Evolutionary conservation across 257 asterid species (phyloP), one percentile per base, ranked within the genome.

Genomic region (Ilex aquifolium): DNA sequence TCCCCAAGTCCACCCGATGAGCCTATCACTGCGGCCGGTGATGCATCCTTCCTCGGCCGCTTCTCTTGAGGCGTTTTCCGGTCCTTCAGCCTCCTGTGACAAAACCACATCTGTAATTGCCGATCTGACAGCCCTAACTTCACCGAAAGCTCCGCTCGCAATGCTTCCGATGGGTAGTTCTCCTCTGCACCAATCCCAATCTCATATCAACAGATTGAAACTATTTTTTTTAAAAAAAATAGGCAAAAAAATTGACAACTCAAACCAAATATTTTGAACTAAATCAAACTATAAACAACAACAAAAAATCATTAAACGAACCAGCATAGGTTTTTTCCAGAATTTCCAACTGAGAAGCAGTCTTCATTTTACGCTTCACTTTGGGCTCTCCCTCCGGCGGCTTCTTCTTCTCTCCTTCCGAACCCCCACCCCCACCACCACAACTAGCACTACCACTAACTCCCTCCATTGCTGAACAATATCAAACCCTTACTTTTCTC

Each of bases 91-190:
- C 98, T 84, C 75, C 96, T 72, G 61, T 88, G 98, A 76, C 98
- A 86, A 73, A 91, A 91, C 98, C 98, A 91, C 98, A 91, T 91
- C 76, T 91, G 96, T 64, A 91, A 72, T 76, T 91, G 98, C 71
- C 96, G 74, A 72, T 91, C 98, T 10, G 96, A 68, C 7, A 91
- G 85, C 65, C 94, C 95, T 69, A 91, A 69, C 69, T 83, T 83
- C 44, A 70, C 85, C 2, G 98, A 87, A 40, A 91, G 83, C 76
- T 88, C 95, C 12, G 87, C 94, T 53, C 98, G 76, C 61, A 83
- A 31, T 17, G 82, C 79, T 76, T 91, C 98, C 0, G 98, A 82
- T 36, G 98, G 98, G 61, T 88, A 86, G 29, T 83, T 65, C 63
- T 91, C 98, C 72, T 61, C 96, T 84, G 58, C 61, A 74, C 54